These are phyloP conservation scores for Lepiota subincarnata DNA, from an alignment of 768 basidiomycete genomes.

Conservation along the genomic window DNA sequence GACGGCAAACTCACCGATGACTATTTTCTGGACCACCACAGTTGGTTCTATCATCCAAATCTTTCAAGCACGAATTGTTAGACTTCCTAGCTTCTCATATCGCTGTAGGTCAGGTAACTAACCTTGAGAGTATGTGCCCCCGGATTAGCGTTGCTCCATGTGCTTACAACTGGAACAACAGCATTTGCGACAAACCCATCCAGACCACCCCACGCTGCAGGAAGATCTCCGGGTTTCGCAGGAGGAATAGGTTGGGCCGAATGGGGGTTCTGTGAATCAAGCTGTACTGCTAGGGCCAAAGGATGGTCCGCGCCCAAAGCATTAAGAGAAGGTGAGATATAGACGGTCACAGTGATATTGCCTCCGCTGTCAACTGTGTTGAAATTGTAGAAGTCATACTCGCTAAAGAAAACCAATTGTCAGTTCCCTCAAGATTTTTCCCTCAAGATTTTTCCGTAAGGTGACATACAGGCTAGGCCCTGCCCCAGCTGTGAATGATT, in stretches of 20 bases:
- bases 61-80: constrained; percentile 19
- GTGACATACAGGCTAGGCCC: constrained; percentile 54
- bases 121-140: constrained; percentile 62
- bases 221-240: constrained; percentile 40
- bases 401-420: constrained; percentile 26
- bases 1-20: constrained; percentile 40
- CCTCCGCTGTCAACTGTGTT: constrained; percentile 37
- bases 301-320: constrained; percentile 45
- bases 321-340: constrained; percentile 52
- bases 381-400: constrained; percentile 66
- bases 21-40: constrained; percentile 57
- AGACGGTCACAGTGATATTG: constrained; percentile 45
- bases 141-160: constrained; percentile 36
- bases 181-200: constrained; percentile 54
- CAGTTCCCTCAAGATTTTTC: too few species aligned
- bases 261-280: constrained; percentile 41
- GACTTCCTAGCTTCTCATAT: not conserved
- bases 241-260: constrained; percentile 44
- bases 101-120: constrained; percentile 4
- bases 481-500: constrained; percentile 55
- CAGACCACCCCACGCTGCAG: constrained; percentile 40
- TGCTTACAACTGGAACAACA: constrained; percentile 38
- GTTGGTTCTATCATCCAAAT: constrained; percentile 56
- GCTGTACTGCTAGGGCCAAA: constrained; percentile 45
- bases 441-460: not conserved